A percentile compares a stretch with the other conserved stretches of the same genome.
phyloP scores from a whole-genome alignment of 441 rosid species.

The Corymbia calophylla region DNA sequence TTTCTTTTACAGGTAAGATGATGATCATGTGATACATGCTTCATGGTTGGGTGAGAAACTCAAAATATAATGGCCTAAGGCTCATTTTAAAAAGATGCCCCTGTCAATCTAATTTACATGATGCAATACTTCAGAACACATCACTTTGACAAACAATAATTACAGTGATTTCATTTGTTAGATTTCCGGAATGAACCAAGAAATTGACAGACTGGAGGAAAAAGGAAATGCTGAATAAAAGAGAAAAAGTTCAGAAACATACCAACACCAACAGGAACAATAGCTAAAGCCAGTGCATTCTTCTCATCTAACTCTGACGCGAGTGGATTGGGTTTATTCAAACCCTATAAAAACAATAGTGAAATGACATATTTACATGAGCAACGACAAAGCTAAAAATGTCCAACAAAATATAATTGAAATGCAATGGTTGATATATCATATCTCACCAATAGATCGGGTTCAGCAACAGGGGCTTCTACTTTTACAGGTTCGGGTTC shows the following conservation, averaged over 20 bases:
- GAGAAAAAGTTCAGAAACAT: constrained; percentile 11
- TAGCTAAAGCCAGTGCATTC: constrained; percentile 90
- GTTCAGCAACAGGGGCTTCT: constrained; percentile 55
- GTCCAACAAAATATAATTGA: background rate
- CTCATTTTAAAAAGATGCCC: background rate
- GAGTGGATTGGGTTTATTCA: constrained; percentile 66
- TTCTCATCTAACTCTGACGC: constrained; percentile 72
- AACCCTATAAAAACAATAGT: constrained; percentile 27
- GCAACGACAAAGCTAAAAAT: background rate
- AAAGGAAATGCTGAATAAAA: background rate
- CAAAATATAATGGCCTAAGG: background rate
- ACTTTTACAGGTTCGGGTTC: constrained; percentile 58
- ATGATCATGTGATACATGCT: background rate
- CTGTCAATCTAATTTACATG: background rate
- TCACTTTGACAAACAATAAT: background rate
- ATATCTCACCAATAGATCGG: constrained; percentile 69
- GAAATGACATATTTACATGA: background rate
- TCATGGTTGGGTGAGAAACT: background rate
- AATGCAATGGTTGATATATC: background rate
- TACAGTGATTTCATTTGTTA: background rate
- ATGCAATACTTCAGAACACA: background rate
- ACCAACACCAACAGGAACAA: constrained; percentile 71
- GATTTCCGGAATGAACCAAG: background rate
- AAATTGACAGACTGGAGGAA: background rate
- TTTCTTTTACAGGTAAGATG: background rate